A percentile compares a stretch with the other conserved stretches of the same genome.
Evolutionary conservation across 805 yeast genomes (phyloP).

Genomic region (Metschnikowia lachancei): DNA sequence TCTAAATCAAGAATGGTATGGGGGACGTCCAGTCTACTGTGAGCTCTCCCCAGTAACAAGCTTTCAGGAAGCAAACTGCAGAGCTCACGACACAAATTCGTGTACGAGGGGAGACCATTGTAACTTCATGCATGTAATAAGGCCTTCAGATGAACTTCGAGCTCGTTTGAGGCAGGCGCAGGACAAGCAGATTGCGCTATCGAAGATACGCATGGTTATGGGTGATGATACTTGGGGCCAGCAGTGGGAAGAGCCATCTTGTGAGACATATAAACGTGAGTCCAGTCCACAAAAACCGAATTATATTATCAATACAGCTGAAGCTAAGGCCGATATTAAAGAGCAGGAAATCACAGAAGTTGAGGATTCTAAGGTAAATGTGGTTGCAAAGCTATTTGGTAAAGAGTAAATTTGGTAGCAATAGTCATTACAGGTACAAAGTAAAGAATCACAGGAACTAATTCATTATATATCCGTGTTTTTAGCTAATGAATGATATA

Average conservation of each 20-base stretch:
- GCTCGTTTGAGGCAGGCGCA: conserved; percentile 41
- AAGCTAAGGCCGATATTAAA: neutral
- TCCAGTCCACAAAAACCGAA: neutral
- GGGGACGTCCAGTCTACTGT: conserved; percentile 71
- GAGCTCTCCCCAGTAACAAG: conserved; percentile 74
- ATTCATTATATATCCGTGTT: no score
- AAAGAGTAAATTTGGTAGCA: neutral
- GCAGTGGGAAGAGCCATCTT: conserved; percentile 19
- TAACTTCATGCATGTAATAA: conserved; percentile 78
- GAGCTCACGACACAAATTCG: conserved; percentile 57
- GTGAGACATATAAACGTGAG: conserved; percentile 9
- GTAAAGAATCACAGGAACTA: neutral
- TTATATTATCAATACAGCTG: neutral
- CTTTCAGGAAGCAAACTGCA: conserved; percentile 70
- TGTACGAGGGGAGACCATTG: conserved; percentile 84
- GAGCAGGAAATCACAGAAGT: neutral
- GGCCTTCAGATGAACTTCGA: conserved; percentile 48
- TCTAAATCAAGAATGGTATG: conserved; percentile 81
- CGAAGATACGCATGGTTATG: conserved; percentile 14
- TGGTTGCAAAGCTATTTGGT: conserved; percentile 18
- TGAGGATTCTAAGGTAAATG: conserved; percentile 15
- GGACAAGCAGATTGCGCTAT: conserved; percentile 26
- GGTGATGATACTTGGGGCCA: conserved; percentile 18
- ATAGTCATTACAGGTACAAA: neutral
- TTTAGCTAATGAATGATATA: no score